Percentiles rank a stretch among this genome's conserved stretches.
These are phyloP conservation scores for Leccinum griseonigrum DNA, from an alignment of 1,284 basidiomycete genomes.

Conservation along the genomic window DNA sequence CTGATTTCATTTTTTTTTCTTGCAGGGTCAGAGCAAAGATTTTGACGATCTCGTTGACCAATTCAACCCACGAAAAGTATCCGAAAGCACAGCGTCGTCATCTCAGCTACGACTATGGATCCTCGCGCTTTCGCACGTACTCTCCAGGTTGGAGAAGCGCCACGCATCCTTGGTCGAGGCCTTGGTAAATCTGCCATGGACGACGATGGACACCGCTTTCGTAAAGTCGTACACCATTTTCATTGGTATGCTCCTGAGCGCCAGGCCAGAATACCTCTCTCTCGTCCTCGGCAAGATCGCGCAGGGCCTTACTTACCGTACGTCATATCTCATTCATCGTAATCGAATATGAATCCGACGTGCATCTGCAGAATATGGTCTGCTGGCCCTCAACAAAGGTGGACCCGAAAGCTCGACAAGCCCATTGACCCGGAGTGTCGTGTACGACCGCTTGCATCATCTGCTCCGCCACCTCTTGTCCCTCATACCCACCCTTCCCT, in stretches of 20 bases:
- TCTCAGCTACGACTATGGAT: conserved; percentile 72
- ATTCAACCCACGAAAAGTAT: conserved; percentile 54
- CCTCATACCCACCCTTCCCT: conserved; percentile 87
- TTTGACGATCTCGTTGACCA: conserved; percentile 73
- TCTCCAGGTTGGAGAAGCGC: conserved; percentile 75
- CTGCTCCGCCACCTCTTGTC: conserved; percentile 84
- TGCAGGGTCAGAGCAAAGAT: conserved; percentile 61
- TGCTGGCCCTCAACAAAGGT: conserved; percentile 56
- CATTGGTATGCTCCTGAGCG: conserved; percentile 89
- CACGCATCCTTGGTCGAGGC: conserved; percentile 88
- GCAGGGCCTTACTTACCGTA: conserved; percentile 87
- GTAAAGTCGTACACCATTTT: conserved; percentile 87
- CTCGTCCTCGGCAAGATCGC: conserved; percentile 81
- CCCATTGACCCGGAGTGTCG: conserved; percentile 75
- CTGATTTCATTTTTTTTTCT: conserved; percentile 16
- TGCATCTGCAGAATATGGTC: conserved; percentile 56
- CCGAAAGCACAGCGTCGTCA: conserved; percentile 40
- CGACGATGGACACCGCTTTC: conserved; percentile 78
- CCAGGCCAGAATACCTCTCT: conserved; percentile 90
- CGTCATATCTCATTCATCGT: conserved; percentile 35
- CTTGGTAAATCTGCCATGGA: conserved; percentile 89
- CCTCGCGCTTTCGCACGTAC: conserved; percentile 72
- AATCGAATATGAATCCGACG: conserved; percentile 5
- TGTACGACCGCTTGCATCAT: conserved; percentile 87
- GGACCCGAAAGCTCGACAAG: conserved; percentile 61